Base-by-base conservation (phyloP, 768 basidiomycete species). In the Leccinum truebloodii region DNA sequence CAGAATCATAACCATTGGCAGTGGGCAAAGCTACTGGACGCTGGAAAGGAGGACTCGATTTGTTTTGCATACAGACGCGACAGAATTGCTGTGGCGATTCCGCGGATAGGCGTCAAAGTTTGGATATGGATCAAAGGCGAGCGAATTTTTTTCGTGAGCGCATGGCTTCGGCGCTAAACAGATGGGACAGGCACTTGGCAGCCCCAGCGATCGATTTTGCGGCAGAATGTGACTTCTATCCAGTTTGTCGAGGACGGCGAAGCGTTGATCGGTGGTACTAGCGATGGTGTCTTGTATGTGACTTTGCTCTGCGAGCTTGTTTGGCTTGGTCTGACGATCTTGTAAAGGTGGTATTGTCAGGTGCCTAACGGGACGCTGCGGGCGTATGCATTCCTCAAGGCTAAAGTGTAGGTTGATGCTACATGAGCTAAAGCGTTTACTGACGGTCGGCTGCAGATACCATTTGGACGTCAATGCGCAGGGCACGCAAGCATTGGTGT, bases 251-350 rank as follows among this genome's bases (percentile, higher is more conserved):
- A 86, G 24, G 83, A 83, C 34, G 89, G 88, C 0, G 78, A 79
- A 39, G 86, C 83, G 52, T 73, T 90, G 50, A 74, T 90, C 24
- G 88, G 89, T 1, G 89, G 87, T 2, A 89, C 89, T 30, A 80
- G 79, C 56, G 88, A 90, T 65, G 88, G 88, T 12, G 84, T 86
- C 20, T 65, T 90, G 88, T 89, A 71, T 59, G 85, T 20, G 65
- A 10, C 9, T 49, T 50, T 49, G 26, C 57, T 46, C 20, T 6
- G 44, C 30, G 30, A 9, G 30, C 10, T 37, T 52, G 32, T 30
- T 52, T 1, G 32, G 20, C 6, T 24, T 32, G 51, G 41, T 48
- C 66, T 72, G 4, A 75, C 26, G 37, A 52, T 16, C 39, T 14
- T 35, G 51, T 49, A 28, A 59, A 88, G 87, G 62, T 89, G 88